Conservation (phyloP, 805 yeast species). For the Sungouiozyma ichnusensis region DNA sequence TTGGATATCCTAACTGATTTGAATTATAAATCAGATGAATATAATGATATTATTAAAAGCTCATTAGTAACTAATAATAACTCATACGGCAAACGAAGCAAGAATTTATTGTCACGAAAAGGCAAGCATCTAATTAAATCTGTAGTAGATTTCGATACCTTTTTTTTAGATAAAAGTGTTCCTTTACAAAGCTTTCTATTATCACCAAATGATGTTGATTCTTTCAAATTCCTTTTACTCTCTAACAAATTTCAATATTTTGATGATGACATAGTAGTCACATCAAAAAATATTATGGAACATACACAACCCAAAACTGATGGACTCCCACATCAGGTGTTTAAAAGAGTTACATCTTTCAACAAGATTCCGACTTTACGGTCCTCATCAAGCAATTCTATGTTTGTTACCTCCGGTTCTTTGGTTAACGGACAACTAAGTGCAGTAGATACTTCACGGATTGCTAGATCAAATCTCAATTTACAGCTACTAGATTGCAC, state of each 20-base stretch:
- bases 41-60: neutral
- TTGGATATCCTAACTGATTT: conserved; percentile 30
- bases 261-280: conserved; percentile 19
- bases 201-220: conserved; percentile 34
- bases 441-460: neutral
- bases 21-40: neutral
- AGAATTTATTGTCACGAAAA: neutral
- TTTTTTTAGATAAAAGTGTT: conserved; percentile 29
- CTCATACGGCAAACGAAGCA: neutral
- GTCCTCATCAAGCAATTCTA: conserved; percentile 8
- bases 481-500: neutral
- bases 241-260: conserved; percentile 23
- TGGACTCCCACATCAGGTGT: neutral
- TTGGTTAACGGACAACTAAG: conserved; percentile 1
- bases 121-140: conserved; percentile 4
- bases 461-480: neutral
- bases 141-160: conserved; percentile 29
- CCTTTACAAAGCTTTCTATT: conserved; percentile 31
- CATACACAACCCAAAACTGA: neutral
- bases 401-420: conserved; percentile 4
- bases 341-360: neutral
- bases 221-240: conserved; percentile 32
- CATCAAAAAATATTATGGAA: conserved; percentile 19
- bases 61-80: neutral
- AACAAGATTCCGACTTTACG: conserved; percentile 1